These are phyloP conservation scores for Stagonosporopsis chrysanthemi DNA, from an alignment of 2,329 filamentous ascomycete species.

Conservation along the genomic window DNA sequence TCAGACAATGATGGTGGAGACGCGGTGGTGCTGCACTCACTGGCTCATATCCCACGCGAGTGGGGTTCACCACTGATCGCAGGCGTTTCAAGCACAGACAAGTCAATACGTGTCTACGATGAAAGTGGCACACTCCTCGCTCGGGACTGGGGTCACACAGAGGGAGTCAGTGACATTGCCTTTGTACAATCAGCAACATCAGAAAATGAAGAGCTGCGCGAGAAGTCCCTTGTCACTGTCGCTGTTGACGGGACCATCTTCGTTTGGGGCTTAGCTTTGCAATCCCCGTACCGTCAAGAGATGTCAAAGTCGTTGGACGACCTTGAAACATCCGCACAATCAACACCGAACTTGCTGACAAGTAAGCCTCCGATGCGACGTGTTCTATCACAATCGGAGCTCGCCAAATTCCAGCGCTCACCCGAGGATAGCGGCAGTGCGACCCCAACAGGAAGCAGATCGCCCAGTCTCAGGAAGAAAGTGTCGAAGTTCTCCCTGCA, in stretches of 20 bases:
- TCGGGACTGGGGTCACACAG: slow-evolving; percentile 93
- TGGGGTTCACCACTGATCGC: slow-evolving; percentile 73
- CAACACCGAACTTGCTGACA: slow-evolving; percentile 43
- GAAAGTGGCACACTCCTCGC: slow-evolving; percentile 79
- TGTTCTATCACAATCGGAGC: slow-evolving; percentile 84
- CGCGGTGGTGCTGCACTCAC: slow-evolving; percentile 80
- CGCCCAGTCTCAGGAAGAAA: slow-evolving; percentile 63
- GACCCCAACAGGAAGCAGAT: slow-evolving; percentile 52
- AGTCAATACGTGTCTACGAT: slow-evolving; percentile 91
- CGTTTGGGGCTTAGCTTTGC: slow-evolving; percentile 52
- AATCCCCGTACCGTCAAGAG: slow-evolving; percentile 39
- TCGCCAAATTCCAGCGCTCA: slow-evolving; percentile 75
- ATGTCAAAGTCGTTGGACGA: slow-evolving; percentile 49
- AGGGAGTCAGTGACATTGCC: slow-evolving; percentile 86
- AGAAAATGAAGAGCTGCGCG: slow-evolving; percentile 56
- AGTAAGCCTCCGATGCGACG: slow-evolving; percentile 77
- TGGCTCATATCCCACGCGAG: slow-evolving; percentile 68
- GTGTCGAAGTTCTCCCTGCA: slow-evolving; percentile 60
- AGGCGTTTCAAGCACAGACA: slow-evolving; percentile 93
- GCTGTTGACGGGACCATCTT: slow-evolving; percentile 61
- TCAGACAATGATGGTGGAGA: slow-evolving; percentile 81
- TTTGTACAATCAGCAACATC: slow-evolving; percentile 58
- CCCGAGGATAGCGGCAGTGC: slow-evolving; percentile 51
- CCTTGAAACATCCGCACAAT: slow-evolving; percentile 41
- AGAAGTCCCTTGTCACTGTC: slow-evolving; percentile 57